Evolutionary conservation across 1,139 yeast species (phyloP).

Genomic region (Williopsis jadinii): DNA sequence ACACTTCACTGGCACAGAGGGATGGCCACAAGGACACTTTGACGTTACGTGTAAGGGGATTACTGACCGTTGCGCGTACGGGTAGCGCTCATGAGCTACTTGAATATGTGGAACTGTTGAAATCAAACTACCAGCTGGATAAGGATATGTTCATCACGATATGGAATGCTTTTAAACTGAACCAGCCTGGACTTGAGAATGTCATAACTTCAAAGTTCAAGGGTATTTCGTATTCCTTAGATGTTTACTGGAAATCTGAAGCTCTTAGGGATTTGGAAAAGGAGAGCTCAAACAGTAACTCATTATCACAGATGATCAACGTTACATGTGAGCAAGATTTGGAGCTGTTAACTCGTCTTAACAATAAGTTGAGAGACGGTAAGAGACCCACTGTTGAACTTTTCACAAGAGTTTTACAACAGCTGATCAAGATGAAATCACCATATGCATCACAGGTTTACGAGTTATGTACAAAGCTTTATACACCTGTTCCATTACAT

Average conservation of each 20-base stretch:
- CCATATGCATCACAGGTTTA: slow-evolving; percentile 9
- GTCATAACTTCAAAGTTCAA: slow-evolving; percentile 1
- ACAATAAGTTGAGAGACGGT: slow-evolving; percentile 15
- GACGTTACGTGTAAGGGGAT: slow-evolving; percentile 1
- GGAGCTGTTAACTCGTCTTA: slow-evolving; percentile 9
- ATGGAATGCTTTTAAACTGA: slow-evolving; percentile 4
- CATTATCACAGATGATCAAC: not conserved
- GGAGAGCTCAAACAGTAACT: not conserved
- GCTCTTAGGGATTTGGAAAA: not conserved
- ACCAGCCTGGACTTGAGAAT: slow-evolving; percentile 1
- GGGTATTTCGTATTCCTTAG: not conserved
- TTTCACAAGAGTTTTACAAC: slow-evolving; percentile 6
- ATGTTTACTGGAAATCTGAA: slow-evolving; percentile 1
- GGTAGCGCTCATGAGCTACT: not conserved
- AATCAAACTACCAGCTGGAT: not conserved
- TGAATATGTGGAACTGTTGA: not conserved
- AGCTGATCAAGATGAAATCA: slow-evolving; percentile 9
- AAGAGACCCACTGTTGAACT: slow-evolving; percentile 12
- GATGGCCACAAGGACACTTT: slow-evolving; percentile 4
- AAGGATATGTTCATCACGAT: slow-evolving; percentile 3
- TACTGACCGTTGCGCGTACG: slow-evolving; percentile 4
- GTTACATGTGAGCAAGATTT: not conserved
- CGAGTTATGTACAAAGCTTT: slow-evolving; percentile 8
- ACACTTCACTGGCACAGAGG: slow-evolving; percentile 7
- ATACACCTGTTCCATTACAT: slow-evolving; percentile 6